Evolutionary conservation across 768 basidiomycete species (phyloP).

Genomic region (Antrodiella citrinella): DNA sequence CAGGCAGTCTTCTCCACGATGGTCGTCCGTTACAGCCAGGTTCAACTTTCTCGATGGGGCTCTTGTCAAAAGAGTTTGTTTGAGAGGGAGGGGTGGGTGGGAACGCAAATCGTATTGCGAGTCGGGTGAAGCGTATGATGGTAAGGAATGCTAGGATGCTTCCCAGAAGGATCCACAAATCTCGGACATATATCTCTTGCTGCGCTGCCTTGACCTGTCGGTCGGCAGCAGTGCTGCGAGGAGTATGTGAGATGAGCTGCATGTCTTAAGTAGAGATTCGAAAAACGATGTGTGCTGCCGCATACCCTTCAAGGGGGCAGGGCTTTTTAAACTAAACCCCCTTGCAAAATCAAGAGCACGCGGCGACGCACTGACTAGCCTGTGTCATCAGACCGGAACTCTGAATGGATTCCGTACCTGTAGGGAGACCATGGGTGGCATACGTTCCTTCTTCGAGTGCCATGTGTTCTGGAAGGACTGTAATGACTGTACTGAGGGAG

Average conservation of each 20-base stretch:
- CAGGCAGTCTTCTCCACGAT: constrained; percentile 26
- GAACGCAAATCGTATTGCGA: constrained; percentile 3
- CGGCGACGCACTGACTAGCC: not conserved
- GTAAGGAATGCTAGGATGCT: constrained; percentile 30
- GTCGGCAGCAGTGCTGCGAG: constrained; percentile 21
- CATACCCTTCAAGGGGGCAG: too few species aligned
- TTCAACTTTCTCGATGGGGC: constrained; percentile 8
- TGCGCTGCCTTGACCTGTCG: constrained; percentile 25
- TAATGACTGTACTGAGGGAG: constrained; percentile 3
- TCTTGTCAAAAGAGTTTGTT: constrained; percentile 7
- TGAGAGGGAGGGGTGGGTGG: constrained; percentile 6
- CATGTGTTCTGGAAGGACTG: not conserved
- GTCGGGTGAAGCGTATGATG: constrained; percentile 22
- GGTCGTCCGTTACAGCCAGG: constrained; percentile 12
- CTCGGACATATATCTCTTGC: constrained; percentile 29
- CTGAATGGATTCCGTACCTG: not conserved
- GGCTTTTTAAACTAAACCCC: not conserved
- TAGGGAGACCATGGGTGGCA: not conserved
- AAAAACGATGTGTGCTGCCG: too few species aligned
- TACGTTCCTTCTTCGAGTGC: not conserved
- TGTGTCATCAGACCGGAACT: not conserved
- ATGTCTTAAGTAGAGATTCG: too few species aligned
- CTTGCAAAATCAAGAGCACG: not conserved
- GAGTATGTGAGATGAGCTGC: not conserved
- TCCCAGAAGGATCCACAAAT: constrained; percentile 34